A percentile compares a stretch with the other conserved stretches of the same genome.
phyloP scores from a whole-genome alignment of 345 rosid genomes.

The Tarenaya hassleriana region DNA sequence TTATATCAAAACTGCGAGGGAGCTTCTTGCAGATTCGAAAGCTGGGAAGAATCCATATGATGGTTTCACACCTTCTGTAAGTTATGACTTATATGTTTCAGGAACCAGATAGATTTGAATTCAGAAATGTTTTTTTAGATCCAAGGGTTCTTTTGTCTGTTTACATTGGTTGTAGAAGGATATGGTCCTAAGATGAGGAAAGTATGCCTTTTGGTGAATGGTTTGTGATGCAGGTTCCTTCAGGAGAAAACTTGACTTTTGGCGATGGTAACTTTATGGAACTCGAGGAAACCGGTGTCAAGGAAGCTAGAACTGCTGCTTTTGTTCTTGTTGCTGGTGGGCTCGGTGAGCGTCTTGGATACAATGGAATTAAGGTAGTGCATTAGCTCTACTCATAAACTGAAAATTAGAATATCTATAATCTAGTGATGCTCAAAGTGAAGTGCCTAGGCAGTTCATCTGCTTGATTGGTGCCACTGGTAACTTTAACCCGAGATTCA shows the following conservation, averaged over 20 bases:
- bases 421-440: not conserved
- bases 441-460: too few relatives aligned
- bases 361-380: slow-evolving; percentile 89
- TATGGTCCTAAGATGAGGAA: not conserved
- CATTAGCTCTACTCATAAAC: not conserved
- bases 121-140: too few relatives aligned
- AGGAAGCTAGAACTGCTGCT: slow-evolving; percentile 73
- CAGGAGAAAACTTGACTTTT: slow-evolving; percentile 66
- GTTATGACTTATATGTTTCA: slow-evolving; percentile 13
- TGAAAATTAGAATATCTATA: not conserved
- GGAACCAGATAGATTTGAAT: not conserved
- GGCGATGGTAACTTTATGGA: slow-evolving; percentile 63
- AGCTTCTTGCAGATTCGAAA: slow-evolving; percentile 84
- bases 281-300: slow-evolving; percentile 68
- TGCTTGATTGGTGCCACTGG: too few relatives aligned
- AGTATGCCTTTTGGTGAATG: not conserved
- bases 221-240: slow-evolving; percentile 53
- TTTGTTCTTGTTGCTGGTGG: slow-evolving; percentile 99
- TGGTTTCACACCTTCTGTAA: slow-evolving; percentile 91
- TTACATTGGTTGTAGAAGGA: not conserved
- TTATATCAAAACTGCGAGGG: slow-evolving; percentile 63
- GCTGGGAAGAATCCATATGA: slow-evolving; percentile 90
- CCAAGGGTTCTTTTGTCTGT: not conserved
- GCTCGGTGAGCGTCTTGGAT: slow-evolving; percentile 97
- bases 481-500: too few relatives aligned